Evolutionary conservation across 1,284 basidiomycete genomes (phyloP).

Genomic region (Melampsora americana): DNA sequence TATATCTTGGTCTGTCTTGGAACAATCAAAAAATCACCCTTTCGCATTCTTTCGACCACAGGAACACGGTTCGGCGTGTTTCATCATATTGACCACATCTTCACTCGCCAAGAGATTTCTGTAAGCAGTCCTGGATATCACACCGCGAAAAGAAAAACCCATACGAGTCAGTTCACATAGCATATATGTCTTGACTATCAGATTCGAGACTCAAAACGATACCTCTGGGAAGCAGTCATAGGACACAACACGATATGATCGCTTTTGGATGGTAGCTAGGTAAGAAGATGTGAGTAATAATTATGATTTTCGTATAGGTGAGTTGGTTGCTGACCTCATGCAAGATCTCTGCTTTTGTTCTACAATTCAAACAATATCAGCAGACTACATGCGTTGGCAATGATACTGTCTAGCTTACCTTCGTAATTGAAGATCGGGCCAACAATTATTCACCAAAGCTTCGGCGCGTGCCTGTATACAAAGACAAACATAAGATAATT

Average conservation of each 20-base stretch:
- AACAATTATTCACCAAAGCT: conserved; percentile 38
- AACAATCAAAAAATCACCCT: conserved; percentile 8
- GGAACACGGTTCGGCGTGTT: conserved; percentile 22
- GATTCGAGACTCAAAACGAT: no score
- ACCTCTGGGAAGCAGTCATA: conserved; percentile 32
- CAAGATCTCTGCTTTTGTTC: conserved; percentile 40
- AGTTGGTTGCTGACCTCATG: conserved; percentile 25
- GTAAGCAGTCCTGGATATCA: conserved; percentile 22
- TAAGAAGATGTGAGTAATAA: background rate
- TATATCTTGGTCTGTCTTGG: background rate
- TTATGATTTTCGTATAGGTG: background rate
- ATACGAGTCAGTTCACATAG: no score
- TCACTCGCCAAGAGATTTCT: conserved; percentile 24
- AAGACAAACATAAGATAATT: background rate
- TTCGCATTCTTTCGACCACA: conserved; percentile 7
- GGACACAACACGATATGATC: conserved; percentile 42
- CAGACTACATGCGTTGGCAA: no score
- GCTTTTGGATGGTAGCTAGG: conserved; percentile 24
- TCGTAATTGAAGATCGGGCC: conserved; percentile 39
- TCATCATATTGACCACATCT: conserved; percentile 39
- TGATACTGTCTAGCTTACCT: conserved; percentile 1
- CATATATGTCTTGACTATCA: no score
- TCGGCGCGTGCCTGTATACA: conserved; percentile 9
- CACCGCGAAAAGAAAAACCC: background rate
- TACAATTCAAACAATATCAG: background rate